phyloP scores from a whole-genome alignment of 257 asterid genomes.

The Sherardia arvensis region DNA sequence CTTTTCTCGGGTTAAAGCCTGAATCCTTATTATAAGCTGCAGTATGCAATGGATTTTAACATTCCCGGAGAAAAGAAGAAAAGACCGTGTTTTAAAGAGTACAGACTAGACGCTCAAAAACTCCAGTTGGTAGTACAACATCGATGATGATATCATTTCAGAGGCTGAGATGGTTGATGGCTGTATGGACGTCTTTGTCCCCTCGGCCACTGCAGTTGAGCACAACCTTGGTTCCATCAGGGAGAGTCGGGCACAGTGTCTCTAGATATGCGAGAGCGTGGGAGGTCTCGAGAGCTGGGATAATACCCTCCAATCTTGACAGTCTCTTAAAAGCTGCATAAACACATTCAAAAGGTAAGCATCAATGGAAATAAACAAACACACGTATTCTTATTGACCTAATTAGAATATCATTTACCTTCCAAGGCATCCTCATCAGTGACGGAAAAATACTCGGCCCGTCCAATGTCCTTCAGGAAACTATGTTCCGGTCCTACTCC shows the following conservation, averaged over 20 bases:
- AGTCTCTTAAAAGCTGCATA: slow-evolving; percentile 80
- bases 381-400: neutral
- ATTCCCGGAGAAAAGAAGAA: neutral
- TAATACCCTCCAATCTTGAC: slow-evolving; percentile 77
- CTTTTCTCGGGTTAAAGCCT: neutral
- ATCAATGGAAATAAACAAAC: neutral
- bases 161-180: slow-evolving; percentile 48
- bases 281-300: slow-evolving; percentile 93
- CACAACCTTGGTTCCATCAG: slow-evolving; percentile 71
- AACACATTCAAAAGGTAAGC: slow-evolving; percentile 5
- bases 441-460: slow-evolving; percentile 74
- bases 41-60: neutral
- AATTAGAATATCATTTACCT: slow-evolving; percentile 30
- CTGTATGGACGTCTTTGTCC: slow-evolving; percentile 88
- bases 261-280: slow-evolving; percentile 85
- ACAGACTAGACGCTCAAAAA: neutral
- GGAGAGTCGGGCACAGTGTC: slow-evolving; percentile 72
- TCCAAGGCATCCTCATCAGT: slow-evolving; percentile 92
- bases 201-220: slow-evolving; percentile 96
- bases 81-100: neutral
- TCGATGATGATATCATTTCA: slow-evolving; percentile 9
- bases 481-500: slow-evolving; percentile 99
- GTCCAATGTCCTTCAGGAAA: slow-evolving; percentile 79
- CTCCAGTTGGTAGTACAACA: neutral
- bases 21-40: neutral